Percentiles rank a stretch among this genome's conserved stretches.
Conservation (phyloP, 371 early-diverging fungal species). For the Zychaea mexicana region DNA sequence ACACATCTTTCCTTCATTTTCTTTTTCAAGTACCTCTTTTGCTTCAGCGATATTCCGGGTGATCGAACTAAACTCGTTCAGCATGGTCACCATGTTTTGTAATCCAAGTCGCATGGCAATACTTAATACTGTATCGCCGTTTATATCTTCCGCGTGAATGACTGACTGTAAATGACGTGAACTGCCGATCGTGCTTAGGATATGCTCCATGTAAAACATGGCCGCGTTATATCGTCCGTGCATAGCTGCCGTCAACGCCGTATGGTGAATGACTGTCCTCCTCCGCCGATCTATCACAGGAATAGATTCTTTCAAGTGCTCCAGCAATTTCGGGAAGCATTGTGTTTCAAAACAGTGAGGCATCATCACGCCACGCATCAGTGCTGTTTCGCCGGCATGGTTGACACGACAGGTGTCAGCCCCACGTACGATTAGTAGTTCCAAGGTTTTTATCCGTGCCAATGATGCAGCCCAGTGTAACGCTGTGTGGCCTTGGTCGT, state of each 20-base stretch:
- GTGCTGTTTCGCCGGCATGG: constrained; percentile 78
- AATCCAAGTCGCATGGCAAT: constrained; percentile 85
- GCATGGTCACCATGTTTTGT: constrained; percentile 39
- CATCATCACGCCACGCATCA: constrained; percentile 84
- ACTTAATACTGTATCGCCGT: constrained; percentile 90
- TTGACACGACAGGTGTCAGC: constrained; percentile 68
- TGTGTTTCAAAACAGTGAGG: constrained; percentile 84
- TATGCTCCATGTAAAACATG: constrained; percentile 73
- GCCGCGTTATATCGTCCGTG: constrained; percentile 68
- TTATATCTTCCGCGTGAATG: constrained; percentile 47
- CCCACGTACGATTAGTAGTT: constrained; percentile 66
- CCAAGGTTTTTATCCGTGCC: constrained; percentile 69
- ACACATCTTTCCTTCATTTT: no score
- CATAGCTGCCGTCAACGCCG: constrained; percentile 64
- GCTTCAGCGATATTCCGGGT: constrained; percentile 20
- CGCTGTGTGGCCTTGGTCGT: constrained; percentile 83
- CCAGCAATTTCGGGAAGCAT: constrained; percentile 75
- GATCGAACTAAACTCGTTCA: constrained; percentile 2
- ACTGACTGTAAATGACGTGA: not conserved
- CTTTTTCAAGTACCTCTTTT: constrained; percentile 48
- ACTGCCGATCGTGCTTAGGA: not conserved
- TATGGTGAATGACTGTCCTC: constrained; percentile 88
- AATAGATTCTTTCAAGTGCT: constrained; percentile 69
- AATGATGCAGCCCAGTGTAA: constrained; percentile 88
- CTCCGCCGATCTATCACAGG: constrained; percentile 66